phyloP scores from a whole-genome alignment of 306 rosid genomes.

The Alnus rubra region DNA sequence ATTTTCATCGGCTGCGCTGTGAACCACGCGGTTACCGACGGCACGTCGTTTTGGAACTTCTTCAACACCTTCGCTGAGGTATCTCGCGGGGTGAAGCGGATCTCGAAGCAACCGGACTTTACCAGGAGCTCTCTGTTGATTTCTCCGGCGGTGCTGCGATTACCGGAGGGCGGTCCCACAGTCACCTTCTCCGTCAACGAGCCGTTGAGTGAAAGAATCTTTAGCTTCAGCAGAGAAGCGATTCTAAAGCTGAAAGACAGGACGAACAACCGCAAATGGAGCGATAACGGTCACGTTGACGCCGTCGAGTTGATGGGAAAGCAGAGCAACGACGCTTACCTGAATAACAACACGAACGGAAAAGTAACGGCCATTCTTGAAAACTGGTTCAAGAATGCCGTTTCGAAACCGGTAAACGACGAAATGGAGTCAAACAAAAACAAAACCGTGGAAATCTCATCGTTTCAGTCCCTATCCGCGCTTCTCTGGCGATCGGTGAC shows the following conservation, averaged over 20 bases:
- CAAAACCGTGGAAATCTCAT: constrained; percentile 53
- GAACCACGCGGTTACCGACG: constrained; percentile 79
- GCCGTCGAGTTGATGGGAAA: constrained; percentile 54
- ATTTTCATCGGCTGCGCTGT: constrained; percentile 72
- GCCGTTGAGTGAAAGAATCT: constrained; percentile 64
- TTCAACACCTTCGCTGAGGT: constrained; percentile 81
- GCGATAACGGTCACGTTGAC: constrained; percentile 3
- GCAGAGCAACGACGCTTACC: constrained; percentile 45
- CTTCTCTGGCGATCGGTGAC: constrained; percentile 80
- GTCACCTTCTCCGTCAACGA: constrained; percentile 60
- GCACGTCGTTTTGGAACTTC: constrained; percentile 96
- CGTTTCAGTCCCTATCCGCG: constrained; percentile 83
- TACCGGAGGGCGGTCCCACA: constrained; percentile 70
- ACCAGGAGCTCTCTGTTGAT: constrained; percentile 48
- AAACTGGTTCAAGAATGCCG: constrained; percentile 42
- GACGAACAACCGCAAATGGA: constrained; percentile 37
- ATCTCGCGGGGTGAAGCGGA: constrained; percentile 30
- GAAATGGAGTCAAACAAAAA: constrained; percentile 1
- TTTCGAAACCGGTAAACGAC: constrained; percentile 8
- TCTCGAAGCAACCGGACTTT: constrained; percentile 59
- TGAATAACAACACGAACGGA: constrained; percentile 27
- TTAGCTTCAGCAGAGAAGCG: constrained; percentile 73
- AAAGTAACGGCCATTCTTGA: constrained; percentile 40
- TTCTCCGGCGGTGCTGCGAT: constrained; percentile 57
- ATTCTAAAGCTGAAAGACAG: constrained; percentile 57